Conservation (phyloP, 768 basidiomycete genomes). For the Sporobolomyces roseus region DNA sequence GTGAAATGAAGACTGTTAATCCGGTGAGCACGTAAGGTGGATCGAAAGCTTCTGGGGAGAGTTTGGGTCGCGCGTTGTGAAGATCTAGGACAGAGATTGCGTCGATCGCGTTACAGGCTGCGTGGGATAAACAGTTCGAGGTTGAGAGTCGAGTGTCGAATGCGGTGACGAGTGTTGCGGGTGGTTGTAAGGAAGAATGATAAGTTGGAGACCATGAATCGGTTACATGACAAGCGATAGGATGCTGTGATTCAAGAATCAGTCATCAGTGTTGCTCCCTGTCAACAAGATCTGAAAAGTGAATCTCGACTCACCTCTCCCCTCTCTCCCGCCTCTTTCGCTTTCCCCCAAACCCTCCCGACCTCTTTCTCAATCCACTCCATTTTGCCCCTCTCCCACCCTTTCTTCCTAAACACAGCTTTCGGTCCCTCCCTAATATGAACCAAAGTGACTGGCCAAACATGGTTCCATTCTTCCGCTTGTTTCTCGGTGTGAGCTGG, state of each 20-base stretch:
- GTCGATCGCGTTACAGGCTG: slow-evolving; percentile 67
- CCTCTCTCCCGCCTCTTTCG: slow-evolving; percentile 52
- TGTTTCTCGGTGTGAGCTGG: slow-evolving; percentile 56
- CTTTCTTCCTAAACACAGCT: slow-evolving; percentile 62
- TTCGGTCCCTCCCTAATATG: slow-evolving; percentile 55
- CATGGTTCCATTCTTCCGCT: slow-evolving; percentile 43
- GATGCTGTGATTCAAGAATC: slow-evolving; percentile 20
- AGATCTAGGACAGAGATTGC: slow-evolving; percentile 40
- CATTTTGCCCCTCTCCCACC: slow-evolving; percentile 51
- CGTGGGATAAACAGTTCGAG: slow-evolving; percentile 76
- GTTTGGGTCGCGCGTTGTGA: slow-evolving; percentile 19
- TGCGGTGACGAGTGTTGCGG: slow-evolving; percentile 52
- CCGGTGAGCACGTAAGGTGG: slow-evolving; percentile 82
- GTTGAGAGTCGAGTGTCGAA: slow-evolving; percentile 68
- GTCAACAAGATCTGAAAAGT: background rate
- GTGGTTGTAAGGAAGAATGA: slow-evolving; percentile 50
- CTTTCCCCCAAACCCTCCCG: slow-evolving; percentile 55
- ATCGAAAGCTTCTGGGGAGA: slow-evolving; percentile 15
- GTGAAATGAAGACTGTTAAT: slow-evolving; percentile 77
- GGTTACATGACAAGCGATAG: slow-evolving; percentile 39
- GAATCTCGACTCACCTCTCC: slow-evolving; percentile 63
- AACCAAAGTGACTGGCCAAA: slow-evolving; percentile 70
- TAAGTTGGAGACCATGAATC: slow-evolving; percentile 27
- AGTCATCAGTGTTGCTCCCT: background rate
- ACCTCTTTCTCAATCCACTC: slow-evolving; percentile 75